phyloP scores from a whole-genome alignment of 345 rosid species.

The Cochlearia excelsa region DNA sequence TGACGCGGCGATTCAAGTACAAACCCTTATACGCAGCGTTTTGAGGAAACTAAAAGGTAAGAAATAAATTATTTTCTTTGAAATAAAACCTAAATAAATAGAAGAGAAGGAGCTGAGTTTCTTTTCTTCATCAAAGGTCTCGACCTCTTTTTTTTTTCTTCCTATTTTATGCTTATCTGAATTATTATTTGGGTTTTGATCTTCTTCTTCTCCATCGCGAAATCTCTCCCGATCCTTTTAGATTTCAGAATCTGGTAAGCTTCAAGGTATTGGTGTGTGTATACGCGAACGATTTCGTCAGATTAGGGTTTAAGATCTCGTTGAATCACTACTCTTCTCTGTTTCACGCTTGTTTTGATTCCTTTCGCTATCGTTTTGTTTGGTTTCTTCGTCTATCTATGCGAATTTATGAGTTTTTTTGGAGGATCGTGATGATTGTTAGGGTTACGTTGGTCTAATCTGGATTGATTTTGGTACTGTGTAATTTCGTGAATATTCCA shows the following conservation, averaged over 20 bases:
- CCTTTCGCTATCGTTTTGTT: background rate
- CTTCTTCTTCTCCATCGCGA: conserved; percentile 19
- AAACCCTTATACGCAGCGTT: too few species aligned
- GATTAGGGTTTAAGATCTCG: conserved; percentile 38
- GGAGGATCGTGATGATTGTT: conserved; percentile 27
- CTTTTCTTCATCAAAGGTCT: conserved; percentile 23
- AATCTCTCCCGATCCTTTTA: conserved; percentile 19
- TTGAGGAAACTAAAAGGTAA: too few species aligned
- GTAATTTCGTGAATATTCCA: conserved; percentile 1
- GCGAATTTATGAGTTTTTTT: background rate
- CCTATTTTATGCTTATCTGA: background rate
- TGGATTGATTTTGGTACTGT: conserved; percentile 23
- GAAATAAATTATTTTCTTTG: too few species aligned
- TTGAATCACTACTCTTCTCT: background rate
- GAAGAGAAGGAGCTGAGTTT: background rate
- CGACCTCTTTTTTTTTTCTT: conserved; percentile 11
- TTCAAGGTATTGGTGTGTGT: background rate
- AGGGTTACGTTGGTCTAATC: conserved; percentile 26
- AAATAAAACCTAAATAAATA: background rate
- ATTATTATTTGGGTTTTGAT: conserved; percentile 16
- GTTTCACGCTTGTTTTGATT: conserved; percentile 14
- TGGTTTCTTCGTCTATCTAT: background rate
- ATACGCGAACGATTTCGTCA: conserved; percentile 7
- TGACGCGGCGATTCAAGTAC: too few species aligned
- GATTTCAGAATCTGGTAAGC: conserved; percentile 15